Percentiles rank a stretch among this genome's conserved stretches.
These are phyloP conservation scores for Lophium mytilinum DNA, from an alignment of 495 filamentous ascomycete genomes.

Conservation along the genomic window DNA sequence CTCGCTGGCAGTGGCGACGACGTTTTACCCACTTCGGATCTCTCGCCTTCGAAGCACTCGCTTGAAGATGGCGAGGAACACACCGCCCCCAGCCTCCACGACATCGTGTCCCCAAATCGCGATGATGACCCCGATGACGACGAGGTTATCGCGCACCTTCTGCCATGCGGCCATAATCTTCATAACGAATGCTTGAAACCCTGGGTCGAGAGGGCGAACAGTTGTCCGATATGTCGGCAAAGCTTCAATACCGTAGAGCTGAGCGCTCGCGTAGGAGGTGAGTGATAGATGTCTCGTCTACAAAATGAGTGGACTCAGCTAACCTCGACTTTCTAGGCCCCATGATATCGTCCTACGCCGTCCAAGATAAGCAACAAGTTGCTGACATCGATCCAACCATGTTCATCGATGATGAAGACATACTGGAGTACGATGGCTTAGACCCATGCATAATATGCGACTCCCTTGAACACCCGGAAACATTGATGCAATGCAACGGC, in stretches of 20 bases:
- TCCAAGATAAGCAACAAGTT: conserved; percentile 83
- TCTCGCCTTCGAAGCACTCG: conserved; percentile 20
- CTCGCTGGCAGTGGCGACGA: conserved; percentile 55
- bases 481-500: conserved; percentile 76
- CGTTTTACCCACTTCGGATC: conserved; percentile 39
- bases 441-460: conserved; percentile 77
- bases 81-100: conserved; percentile 5
- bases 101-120: conserved; percentile 34
- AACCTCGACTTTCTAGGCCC: conserved; percentile 45
- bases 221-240: conserved; percentile 91
- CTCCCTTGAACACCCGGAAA: conserved; percentile 63
- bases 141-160: conserved; percentile 52
- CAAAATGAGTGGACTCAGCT: neutral
- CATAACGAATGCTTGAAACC: conserved; percentile 86
- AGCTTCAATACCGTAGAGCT: conserved; percentile 85
- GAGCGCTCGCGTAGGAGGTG: conserved; percentile 68
- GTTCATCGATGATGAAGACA: conserved; percentile 60
- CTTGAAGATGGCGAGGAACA: conserved; percentile 29
- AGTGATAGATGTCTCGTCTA: conserved; percentile 26
- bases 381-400: conserved; percentile 78
- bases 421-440: conserved; percentile 46
- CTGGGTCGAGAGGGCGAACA: conserved; percentile 94
- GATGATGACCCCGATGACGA: conserved; percentile 34
- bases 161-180: conserved; percentile 78
- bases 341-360: conserved; percentile 68